Evolutionary conservation across 495 filamentous ascomycete species (phyloP), one percentile per base, ranked within the genome.

Genomic region (Hypoxylon cercidicola): DNA sequence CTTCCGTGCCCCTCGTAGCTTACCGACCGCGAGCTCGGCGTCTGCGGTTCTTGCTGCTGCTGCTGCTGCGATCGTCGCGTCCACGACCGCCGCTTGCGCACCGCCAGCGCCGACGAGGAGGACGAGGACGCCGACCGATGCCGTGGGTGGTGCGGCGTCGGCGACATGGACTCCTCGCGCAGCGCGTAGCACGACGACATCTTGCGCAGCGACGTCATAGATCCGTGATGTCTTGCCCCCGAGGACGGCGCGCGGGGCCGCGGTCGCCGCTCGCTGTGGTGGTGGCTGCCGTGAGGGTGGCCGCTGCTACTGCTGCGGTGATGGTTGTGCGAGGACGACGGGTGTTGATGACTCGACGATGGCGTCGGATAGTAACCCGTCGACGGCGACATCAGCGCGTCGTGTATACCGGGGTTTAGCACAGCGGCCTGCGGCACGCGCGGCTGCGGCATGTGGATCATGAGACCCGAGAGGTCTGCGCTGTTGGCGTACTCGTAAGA

Each of bases 231-330:
- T 1, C 78, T 62, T 1, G 78, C 77, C 0, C 78, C 78, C 0
- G 79, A 77, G 2, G 76, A 79, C 13, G 78, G 79, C 10, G 79
- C 79, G 16, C 75, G 72, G 3, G 79, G 79, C 35, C 74, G 74
- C 41, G 72, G 72, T 0, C 78, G 71, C 18, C 74, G 72, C 13
- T 65, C 48, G 59, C 63, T 53, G 20, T 62, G 64, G 18, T 32
- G 63, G 7, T 47, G 40, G 7, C 47, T n/a, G n/a, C n/a, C n/a
- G n/a, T n/a, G n/a, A n/a, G n/a, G 48, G 40, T 53, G 57, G 21
- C 18, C 18, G 12, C 32, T 12, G 16, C 30, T 30, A 12, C 34
- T 2, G 34, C 10, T 2, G 13, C 10, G 34, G 2, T 11, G 34
- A 28, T 60, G 52, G 47, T 63, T 64, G 18, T 57, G 61, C 9